Evolutionary conservation across 1,284 basidiomycete species (phyloP), one percentile per base, ranked within the genome.

Genomic region (Microbotryum violaceum): DNA sequence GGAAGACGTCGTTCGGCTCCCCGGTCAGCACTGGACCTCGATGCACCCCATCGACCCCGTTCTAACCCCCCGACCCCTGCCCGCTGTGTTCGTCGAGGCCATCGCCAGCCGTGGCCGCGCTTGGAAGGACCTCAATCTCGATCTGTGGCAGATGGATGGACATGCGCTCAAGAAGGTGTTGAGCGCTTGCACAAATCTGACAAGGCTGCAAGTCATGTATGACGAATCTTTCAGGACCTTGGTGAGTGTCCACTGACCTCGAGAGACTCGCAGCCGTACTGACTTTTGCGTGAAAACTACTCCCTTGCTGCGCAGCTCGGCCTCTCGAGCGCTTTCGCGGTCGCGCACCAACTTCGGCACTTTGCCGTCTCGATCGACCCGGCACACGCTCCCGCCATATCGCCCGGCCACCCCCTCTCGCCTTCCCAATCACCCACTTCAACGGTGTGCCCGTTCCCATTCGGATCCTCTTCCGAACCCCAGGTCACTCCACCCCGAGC

Each of bases 311-410:
- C 37, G 18, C 56, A 68, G 64, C 64, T 64, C 56, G 46, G 51
- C 12, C 58, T 69, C 49, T 27, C 50, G 16, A 45, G 56, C 6
- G 37, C 56, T 16, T 66, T 69, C 45, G 50, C 60, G 20, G 33
- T 57, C 5, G 54, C 49, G 45, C 45, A 44, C 2, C 31, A 57
- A 2, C 53, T 69, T 6, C 58, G 58, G 1, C 27, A 29, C 42
- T 48, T 66, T 25, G 25, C n/a, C 29, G 50, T 66, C 49, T 61
- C 57, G 5, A 59, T 69, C 45, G 62, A 60, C 8, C 67, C 60
- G 14, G 31, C 33, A 2, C 67, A 64, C 58, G 55, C 53, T 5
- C 58, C 64, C 37, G 37, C 60, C 2, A 60, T 61, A 2, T 5
- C 23, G 1, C 55, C 52, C 10, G 57, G 16, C 12, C 47, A 37